These are phyloP conservation scores for Sporothrix brunneoviolacea DNA, from an alignment of 2,329 filamentous ascomycete genomes.

Conservation along the genomic window DNA sequence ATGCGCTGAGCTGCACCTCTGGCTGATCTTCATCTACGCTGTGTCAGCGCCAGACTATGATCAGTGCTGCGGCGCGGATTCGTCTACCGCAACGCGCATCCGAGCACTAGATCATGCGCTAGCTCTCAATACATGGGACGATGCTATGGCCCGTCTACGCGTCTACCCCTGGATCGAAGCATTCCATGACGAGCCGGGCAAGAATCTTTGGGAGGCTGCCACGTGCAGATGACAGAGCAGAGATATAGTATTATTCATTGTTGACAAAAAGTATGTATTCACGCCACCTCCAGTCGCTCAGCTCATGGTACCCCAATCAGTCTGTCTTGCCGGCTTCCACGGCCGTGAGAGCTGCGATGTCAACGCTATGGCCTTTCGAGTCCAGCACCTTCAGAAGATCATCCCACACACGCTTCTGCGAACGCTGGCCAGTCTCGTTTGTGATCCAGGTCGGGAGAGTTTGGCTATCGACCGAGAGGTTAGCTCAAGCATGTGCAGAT, in stretches of 20 bases:
- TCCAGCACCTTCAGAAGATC: not conserved
- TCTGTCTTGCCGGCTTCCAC: not conserved
- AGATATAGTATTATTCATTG: not conserved
- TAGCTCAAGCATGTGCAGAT: not conserved
- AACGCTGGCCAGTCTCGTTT: not conserved
- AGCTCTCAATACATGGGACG: not conserved
- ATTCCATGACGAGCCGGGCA: not conserved
- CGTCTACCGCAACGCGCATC: not conserved
- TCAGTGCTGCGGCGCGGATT: not conserved
- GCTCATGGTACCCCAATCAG: not conserved
- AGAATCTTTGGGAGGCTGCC: not conserved
- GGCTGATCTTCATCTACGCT: not conserved
- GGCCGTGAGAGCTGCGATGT: not conserved
- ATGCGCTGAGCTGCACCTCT: not conserved
- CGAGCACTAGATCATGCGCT: not conserved
- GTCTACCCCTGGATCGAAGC: not conserved
- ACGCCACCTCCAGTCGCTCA: not conserved
- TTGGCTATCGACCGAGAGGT: not conserved
- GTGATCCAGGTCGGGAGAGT: not conserved
- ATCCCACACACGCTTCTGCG: constrained; percentile 3
- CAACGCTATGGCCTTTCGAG: not conserved
- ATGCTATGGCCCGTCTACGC: not conserved
- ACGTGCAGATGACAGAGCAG: not conserved
- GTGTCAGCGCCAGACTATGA: not conserved
- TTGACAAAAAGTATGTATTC: not conserved